Percentiles rank a stretch among this genome's conserved stretches.
Conservation (phyloP, 2,329 filamentous ascomycete species). For the Exophiala spinifera region DNA sequence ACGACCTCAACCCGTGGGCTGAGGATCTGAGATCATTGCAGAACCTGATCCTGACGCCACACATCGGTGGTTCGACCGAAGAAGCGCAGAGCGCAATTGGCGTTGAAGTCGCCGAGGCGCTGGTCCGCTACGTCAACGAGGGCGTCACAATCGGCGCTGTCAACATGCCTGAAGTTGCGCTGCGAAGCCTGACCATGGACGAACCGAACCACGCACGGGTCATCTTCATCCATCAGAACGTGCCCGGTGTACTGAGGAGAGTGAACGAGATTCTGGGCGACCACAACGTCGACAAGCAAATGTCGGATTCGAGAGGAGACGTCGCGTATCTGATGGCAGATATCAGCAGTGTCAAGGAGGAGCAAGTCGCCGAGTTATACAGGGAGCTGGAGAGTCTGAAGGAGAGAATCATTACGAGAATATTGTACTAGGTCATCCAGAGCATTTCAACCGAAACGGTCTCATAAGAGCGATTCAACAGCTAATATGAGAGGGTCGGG, state of each 20-base stretch:
- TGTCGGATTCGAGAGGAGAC: constrained; percentile 90
- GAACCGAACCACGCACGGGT: constrained; percentile 87
- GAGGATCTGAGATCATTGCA: constrained; percentile 79
- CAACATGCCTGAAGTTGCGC: constrained; percentile 91
- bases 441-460: no score
- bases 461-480: neutral
- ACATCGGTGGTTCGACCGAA: constrained; percentile 96
- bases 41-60: constrained; percentile 92
- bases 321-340: constrained; percentile 97
- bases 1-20: constrained; percentile 75
- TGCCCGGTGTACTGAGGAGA: constrained; percentile 90
- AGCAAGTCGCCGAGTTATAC: constrained; percentile 81
- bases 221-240: constrained; percentile 95
- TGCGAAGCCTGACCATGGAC: constrained; percentile 85
- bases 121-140: constrained; percentile 94
- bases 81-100: constrained; percentile 96
- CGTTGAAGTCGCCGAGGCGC: constrained; percentile 81
- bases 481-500: no score
- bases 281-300: constrained; percentile 99
- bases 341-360: constrained; percentile 77
- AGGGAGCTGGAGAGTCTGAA: constrained; percentile 72
- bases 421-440: constrained; percentile 22
- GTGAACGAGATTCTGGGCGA: constrained; percentile 93
- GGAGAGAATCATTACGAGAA: constrained; percentile 27
- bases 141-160: constrained; percentile 87